Evolutionary conservation across 140 eudicot genomes (phyloP), one percentile per base, ranked within the genome.

Genomic region (Erigeron philadelphicus): DNA sequence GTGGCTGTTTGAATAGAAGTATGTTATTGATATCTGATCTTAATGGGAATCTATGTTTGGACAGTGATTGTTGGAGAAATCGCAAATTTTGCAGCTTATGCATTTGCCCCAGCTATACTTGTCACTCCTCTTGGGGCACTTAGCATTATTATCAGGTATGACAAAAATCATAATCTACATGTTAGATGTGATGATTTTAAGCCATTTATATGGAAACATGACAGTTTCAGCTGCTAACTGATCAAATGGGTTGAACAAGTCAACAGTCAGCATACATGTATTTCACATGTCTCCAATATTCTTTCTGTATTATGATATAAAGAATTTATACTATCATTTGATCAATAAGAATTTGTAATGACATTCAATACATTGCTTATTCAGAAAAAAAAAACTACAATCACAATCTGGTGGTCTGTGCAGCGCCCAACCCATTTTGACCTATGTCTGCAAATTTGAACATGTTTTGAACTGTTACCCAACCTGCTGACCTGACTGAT

Each of bases 61-160:
- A 74, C 87, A 86, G 95, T 87, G 95, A 70, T 87, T 72, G 90
- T 87, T 56, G 95, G 95, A 61, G 95, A 87, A 67, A 75, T 81
- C 56, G 95, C 95, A 42, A 87, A 87, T 75, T 87, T 87, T 74
- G 95, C 89, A 38, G 95, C 95, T 18, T 87, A 87, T 57, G 95
- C 95, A 23, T 87, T 87, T 84, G 95, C 95, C 57, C 95, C 95
- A 48, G 95, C 95, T 59, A 84, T 87, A 79, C 73, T 87, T 68
- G 95, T 87, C 72, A 87, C 95, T 67, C 95, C 95, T 52, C 85
- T 87, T 45, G 95, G 95, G 55, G 95, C 95, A 31, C 90, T 87
- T 67, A 87, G 95, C 76, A 87, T 87, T 76, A 87, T 87, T 56
- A 87, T 87, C 65, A 87, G 95, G 95, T 77, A 87, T 48, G 86